Base-by-base conservation (phyloP, 225 moss, liverwort and hornwort genomes). In the Pseudoscleropodium purum region DNA sequence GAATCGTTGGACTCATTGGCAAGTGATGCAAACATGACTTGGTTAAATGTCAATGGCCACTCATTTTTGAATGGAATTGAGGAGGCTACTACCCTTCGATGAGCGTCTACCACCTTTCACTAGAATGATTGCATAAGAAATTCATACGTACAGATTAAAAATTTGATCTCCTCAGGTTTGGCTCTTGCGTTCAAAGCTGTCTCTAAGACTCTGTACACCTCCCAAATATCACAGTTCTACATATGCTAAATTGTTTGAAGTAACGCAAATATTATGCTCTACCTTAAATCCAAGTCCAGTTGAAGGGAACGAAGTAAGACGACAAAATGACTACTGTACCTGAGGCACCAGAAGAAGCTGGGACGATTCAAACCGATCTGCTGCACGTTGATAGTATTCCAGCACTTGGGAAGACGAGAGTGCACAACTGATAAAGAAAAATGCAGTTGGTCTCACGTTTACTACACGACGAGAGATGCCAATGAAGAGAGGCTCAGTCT, bases 401-500 rank as follows among this genome's bases (percentile, higher is more conserved):
- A 91, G 88, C 70, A 97, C 99, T 94, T 97, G 83, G 41, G 90
- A 67, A 62, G 96, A 94, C 84, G 96, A 85, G 60, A 99, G 94
- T 47, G 94, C 73, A 86, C 97, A 97, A 68, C 90, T 97, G 88
- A 97, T 79, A 64, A 97, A 95, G 91, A 97, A 99, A 84, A 99
- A 97, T 5, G 94, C 96, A 77, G 99, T 96, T 26, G 99, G 97
- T 72, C 99, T 95, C 54, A 94, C 95, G 72, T 99, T 97, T 24
- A 93, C 66, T 83, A 88, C 92, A 68, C 99, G 97, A 15, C 96
- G 96, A 66, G 99, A 95, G 78, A 97, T 91, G 36, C 99, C 99
- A 73, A 99, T 94, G 91, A 97, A 97, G 37, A 96, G 90, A 41
- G 99, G 97, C 76, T 97, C 97, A 83, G 92, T 94, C 97, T 97